phyloP scores from a whole-genome alignment of 257 asterid species.

The Solanum gracilifrons region DNA sequence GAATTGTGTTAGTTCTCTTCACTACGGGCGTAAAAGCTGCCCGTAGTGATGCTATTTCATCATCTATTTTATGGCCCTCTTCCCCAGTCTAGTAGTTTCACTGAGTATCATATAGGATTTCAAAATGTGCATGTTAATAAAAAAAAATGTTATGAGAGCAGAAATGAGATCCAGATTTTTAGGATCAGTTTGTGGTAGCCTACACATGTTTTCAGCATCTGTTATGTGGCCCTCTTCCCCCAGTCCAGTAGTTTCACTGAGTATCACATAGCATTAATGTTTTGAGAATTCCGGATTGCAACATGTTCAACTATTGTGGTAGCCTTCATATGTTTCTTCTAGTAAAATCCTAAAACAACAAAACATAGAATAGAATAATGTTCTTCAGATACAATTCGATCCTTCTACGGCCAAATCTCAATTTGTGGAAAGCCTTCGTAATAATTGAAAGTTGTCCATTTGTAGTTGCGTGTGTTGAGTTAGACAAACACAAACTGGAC shows the following conservation, averaged over 20 bases:
- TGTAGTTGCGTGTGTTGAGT: too few species aligned
- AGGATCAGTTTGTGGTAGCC: background rate
- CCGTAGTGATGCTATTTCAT: constrained; percentile 57
- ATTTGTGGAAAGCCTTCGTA: too few species aligned
- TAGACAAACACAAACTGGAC: too few species aligned
- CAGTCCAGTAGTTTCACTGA: too few species aligned
- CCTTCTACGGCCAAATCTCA: too few species aligned
- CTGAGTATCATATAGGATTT: constrained; percentile 27
- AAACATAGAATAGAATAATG: background rate
- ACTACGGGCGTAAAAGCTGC: constrained; percentile 49
- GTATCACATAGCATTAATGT: too few species aligned
- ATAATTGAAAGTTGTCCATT: too few species aligned
- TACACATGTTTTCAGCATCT: background rate
- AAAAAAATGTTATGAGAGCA: background rate
- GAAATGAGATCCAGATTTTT: constrained; percentile 25
- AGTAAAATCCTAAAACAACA: background rate
- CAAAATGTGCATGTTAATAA: constrained; percentile 3
- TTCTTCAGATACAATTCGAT: too few species aligned
- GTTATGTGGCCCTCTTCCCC: too few species aligned
- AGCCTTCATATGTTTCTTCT: background rate
- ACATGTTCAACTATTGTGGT: too few species aligned
- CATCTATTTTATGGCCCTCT: constrained; percentile 73
- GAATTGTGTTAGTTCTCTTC: too few species aligned
- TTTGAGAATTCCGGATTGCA: too few species aligned
- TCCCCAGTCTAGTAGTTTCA: constrained; percentile 82